Evolutionary conservation across 768 basidiomycete species (phyloP).

Genomic region (Dacryopinax primogenitus): DNA sequence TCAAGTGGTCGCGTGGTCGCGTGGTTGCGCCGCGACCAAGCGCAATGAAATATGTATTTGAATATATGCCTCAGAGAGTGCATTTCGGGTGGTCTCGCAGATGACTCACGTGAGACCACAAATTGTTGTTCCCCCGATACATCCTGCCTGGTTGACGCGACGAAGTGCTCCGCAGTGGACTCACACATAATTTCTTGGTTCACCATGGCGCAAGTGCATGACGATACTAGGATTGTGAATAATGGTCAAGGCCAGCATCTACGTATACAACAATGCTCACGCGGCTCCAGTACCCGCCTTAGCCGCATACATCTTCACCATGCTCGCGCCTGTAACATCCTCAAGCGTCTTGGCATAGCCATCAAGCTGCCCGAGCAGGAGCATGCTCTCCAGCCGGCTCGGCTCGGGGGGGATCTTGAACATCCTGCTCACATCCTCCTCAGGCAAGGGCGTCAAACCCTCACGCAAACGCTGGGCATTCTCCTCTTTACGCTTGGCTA

Average conservation of each 20-base stretch:
- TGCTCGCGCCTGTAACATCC: slow-evolving; percentile 43
- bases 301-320: slow-evolving; percentile 80
- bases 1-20: too few relatives aligned
- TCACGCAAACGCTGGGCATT: slow-evolving; percentile 64
- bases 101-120: too few relatives aligned
- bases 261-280: background rate
- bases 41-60: too few relatives aligned
- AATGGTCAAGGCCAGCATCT: background rate
- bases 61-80: too few relatives aligned
- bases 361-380: slow-evolving; percentile 78
- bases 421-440: slow-evolving; percentile 69
- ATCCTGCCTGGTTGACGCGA: too few relatives aligned
- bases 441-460: slow-evolving; percentile 73
- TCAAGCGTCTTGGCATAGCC: slow-evolving; percentile 63
- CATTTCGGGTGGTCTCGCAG: too few relatives aligned
- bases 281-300: slow-evolving; percentile 14
- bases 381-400: slow-evolving; percentile 72
- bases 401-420: slow-evolving; percentile 86
- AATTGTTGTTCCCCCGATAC: too few relatives aligned
- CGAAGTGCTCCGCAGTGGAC: too few relatives aligned
- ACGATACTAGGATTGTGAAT: background rate
- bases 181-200: too few relatives aligned
- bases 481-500: slow-evolving; percentile 82
- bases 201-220: background rate
- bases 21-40: too few relatives aligned